Evolutionary conservation across 2,329 filamentous ascomycete species (phyloP).

Genomic region (Alternaria sp.): DNA sequence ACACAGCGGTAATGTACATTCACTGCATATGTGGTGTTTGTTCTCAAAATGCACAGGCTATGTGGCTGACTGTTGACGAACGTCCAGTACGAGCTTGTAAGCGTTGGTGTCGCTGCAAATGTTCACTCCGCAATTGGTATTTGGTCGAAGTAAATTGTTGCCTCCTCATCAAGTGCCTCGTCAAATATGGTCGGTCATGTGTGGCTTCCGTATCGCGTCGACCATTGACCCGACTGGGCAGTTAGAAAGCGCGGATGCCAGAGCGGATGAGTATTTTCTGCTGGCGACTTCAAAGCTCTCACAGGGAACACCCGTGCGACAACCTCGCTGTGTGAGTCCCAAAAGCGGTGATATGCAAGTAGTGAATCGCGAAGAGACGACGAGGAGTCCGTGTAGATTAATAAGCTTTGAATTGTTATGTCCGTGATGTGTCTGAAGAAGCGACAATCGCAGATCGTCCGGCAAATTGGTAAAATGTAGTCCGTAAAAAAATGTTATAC

Average conservation of each 20-base stretch:
- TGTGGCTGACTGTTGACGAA: background rate
- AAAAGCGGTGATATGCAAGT: conserved; percentile 3
- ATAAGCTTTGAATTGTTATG: conserved; percentile 37
- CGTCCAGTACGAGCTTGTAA: background rate
- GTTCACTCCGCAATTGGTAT: background rate
- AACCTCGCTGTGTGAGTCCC: background rate
- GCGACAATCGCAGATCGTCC: conserved; percentile 26
- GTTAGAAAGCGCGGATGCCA: background rate
- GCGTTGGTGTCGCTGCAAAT: background rate
- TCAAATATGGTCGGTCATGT: background rate
- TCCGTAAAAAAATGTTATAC: conserved; percentile 38
- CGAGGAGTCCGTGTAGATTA: conserved; percentile 17
- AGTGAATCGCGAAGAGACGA: conserved; percentile 8
- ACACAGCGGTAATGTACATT: background rate
- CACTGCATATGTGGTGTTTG: background rate
- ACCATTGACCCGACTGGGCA: background rate
- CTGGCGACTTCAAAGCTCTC: background rate
- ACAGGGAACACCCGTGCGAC: background rate
- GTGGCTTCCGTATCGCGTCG: background rate
- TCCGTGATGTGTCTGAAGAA: conserved; percentile 35
- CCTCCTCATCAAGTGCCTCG: background rate
- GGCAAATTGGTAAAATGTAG: conserved; percentile 35
- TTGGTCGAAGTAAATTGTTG: background rate
- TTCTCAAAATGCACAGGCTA: background rate
- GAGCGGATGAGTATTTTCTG: background rate